phyloP scores from a whole-genome alignment of 1,284 basidiomycete species.

The Volvariella volvacea region DNA sequence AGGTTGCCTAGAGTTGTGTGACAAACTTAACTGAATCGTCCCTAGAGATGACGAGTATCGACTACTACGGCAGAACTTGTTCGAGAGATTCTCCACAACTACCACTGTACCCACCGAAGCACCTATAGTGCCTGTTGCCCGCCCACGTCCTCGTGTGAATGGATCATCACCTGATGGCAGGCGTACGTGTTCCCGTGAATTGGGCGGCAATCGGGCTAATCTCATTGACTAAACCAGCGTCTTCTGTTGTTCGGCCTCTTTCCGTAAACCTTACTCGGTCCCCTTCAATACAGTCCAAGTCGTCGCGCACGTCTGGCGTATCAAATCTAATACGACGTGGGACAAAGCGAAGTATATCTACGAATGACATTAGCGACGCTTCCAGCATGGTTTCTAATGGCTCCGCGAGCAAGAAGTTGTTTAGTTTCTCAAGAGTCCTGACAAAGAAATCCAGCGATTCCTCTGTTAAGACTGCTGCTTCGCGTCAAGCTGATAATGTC shows the following conservation, averaged over 20 bases:
- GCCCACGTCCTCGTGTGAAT: slow-evolving; percentile 21
- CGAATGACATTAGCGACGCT: slow-evolving; percentile 40
- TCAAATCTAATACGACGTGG: slow-evolving; percentile 54
- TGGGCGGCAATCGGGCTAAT: background rate
- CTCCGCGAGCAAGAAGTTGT: slow-evolving; percentile 38
- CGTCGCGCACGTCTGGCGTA: slow-evolving; percentile 53
- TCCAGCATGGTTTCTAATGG: slow-evolving; percentile 46
- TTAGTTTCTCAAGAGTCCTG: slow-evolving; percentile 33
- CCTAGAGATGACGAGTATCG: slow-evolving; percentile 73
- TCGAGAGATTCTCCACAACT: slow-evolving; percentile 60
- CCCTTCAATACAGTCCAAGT: slow-evolving; percentile 54
- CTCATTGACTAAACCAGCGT: slow-evolving; percentile 3
- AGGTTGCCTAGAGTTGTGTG: slow-evolving; percentile 20
- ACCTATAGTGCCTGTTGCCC: slow-evolving; percentile 47
- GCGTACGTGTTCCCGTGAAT: slow-evolving; percentile 18
- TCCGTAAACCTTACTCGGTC: slow-evolving; percentile 47
- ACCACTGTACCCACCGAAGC: slow-evolving; percentile 51
- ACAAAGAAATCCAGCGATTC: slow-evolving; percentile 43
- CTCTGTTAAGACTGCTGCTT: slow-evolving; percentile 39
- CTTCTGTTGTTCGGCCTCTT: slow-evolving; percentile 29
- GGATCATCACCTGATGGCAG: slow-evolving; percentile 20
- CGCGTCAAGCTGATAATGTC: slow-evolving; percentile 33
- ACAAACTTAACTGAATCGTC: slow-evolving; percentile 4
- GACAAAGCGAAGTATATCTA: slow-evolving; percentile 37
- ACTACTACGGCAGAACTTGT: slow-evolving; percentile 66